Percentiles rank a stretch among this genome's conserved stretches.
These are phyloP conservation scores for Fusarium fracticaudum DNA, from an alignment of 2,329 filamentous ascomycete species.

Conservation along the genomic window DNA sequence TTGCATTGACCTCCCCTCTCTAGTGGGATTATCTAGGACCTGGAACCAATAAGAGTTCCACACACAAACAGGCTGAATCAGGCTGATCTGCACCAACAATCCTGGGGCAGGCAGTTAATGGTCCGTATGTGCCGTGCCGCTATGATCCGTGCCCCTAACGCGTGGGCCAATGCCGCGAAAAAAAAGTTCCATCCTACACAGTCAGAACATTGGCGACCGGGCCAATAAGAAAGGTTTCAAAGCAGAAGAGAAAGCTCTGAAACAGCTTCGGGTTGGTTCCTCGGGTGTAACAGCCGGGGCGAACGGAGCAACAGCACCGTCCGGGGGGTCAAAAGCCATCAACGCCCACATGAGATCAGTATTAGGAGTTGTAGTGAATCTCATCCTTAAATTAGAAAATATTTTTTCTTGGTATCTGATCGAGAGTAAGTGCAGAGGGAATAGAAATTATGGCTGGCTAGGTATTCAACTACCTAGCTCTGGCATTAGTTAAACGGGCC, in stretches of 20 bases:
- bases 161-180: background rate
- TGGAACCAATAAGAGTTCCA: background rate
- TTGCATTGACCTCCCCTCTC: background rate
- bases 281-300: background rate
- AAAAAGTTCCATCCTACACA: background rate
- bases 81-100: background rate
- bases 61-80: background rate
- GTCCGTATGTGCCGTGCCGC: background rate
- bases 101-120: background rate
- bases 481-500: background rate
- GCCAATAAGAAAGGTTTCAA: background rate
- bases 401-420: too few species aligned
- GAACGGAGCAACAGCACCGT: background rate
- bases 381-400: background rate
- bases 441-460: background rate
- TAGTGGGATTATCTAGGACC: background rate
- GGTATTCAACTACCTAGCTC: background rate
- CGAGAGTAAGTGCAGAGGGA: background rate
- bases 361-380: background rate
- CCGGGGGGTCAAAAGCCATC: background rate
- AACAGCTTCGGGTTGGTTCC: background rate
- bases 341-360: background rate
- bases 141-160: background rate
- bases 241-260: background rate
- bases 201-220: background rate